These are phyloP conservation scores for Musa schizocarpa DNA, from an alignment of 176 grass and related monocot genomes.

Conservation along the genomic window DNA sequence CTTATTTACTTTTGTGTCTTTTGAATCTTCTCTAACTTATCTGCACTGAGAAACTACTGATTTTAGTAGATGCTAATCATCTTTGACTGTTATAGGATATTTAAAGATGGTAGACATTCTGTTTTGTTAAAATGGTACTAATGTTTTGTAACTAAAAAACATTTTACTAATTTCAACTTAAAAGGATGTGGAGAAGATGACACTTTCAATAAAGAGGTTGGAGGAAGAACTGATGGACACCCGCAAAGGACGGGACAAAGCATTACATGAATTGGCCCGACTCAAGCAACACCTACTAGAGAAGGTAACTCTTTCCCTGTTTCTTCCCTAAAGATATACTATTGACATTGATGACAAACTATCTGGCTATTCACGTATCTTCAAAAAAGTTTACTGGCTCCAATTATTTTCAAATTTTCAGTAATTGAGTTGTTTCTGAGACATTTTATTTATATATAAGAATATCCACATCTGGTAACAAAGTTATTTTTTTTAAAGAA, in stretches of 20 bases:
- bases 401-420: no score
- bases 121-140: slow-evolving; percentile 5
- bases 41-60: not conserved
- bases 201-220: slow-evolving; percentile 32
- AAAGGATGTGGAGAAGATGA: slow-evolving; percentile 72
- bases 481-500: not conserved
- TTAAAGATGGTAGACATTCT: not conserved
- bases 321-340: not conserved
- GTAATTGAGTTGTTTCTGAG: not conserved
- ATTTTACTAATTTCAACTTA: slow-evolving; percentile 35
- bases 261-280: slow-evolving; percentile 71
- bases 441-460: not conserved
- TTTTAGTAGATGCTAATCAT: not conserved
- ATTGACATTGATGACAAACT: not conserved
- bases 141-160: slow-evolving; percentile 27
- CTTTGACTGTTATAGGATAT: not conserved
- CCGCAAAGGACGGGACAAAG: slow-evolving; percentile 55
- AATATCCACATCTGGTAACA: not conserved
- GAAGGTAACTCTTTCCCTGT: slow-evolving; percentile 38
- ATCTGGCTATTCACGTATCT: no score
- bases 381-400: no score
- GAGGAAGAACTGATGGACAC: slow-evolving; percentile 44
- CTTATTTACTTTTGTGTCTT: not conserved
- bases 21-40: not conserved
- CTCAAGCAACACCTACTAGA: slow-evolving; percentile 93